These are phyloP conservation scores for Pseudogymnoascus sp. DNA, from an alignment of 2,329 filamentous ascomycete genomes.

Conservation along the genomic window DNA sequence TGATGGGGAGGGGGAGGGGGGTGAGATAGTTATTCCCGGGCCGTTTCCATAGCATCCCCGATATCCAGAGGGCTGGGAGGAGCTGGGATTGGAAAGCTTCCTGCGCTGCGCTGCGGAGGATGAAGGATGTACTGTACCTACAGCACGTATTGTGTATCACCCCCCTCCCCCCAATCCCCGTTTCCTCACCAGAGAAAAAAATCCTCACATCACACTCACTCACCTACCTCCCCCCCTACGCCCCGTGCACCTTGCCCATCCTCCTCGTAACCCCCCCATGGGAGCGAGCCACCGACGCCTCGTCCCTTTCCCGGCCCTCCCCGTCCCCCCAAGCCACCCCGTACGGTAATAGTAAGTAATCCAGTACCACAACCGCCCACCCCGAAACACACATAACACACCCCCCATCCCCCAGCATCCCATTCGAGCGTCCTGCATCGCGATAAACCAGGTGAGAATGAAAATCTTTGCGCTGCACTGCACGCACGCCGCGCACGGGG, in stretches of 20 bases:
- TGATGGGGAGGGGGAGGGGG: neutral
- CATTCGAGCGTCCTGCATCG: neutral
- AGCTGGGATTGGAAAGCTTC: neutral
- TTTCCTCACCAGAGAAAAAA: neutral
- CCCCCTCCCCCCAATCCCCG: neutral
- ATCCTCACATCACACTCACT: neutral
- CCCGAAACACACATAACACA: neutral
- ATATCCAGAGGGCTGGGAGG: neutral
- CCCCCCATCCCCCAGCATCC: neutral
- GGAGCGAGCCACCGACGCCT: no score
- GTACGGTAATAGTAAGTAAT: no score
- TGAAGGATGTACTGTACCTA: no score
- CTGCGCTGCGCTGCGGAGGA: no score
- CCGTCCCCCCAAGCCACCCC: no score
- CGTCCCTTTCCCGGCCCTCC: no score
- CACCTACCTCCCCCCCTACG: neutral
- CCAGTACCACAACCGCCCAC: neutral
- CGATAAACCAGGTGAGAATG: neutral
- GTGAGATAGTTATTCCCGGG: neutral
- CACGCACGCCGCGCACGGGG: neutral
- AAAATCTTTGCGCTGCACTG: neutral
- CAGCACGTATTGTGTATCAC: neutral
- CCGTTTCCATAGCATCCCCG: neutral
- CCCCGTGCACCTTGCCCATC: neutral
- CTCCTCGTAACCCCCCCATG: neutral